Base-by-base conservation (phyloP, 108 stramenopile species). In the Heterococcus sp. region DNA sequence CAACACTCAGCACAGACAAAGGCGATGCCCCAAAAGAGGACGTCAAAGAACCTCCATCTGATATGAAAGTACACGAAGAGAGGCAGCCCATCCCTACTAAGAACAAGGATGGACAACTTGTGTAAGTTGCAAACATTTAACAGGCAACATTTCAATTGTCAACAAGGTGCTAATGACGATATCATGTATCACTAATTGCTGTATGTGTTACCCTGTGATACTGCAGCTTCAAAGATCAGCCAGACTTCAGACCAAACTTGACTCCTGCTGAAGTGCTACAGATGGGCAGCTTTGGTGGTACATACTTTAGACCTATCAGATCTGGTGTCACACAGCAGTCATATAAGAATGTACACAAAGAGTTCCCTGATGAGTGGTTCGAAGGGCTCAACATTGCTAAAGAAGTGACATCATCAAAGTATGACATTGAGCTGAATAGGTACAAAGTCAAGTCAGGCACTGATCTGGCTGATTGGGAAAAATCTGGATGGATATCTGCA, bases 371-470 rank as follows among this genome's bases (percentile, higher is more conserved):
- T 66, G 74, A 75, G 37, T 75, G 74, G 75, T 76, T 76, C 38
- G 37, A 76, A 2, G 94, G 93, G 1, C 65, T 98, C 8, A 84
- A 91, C 4, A 39, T 84, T 11, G 70, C 76, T 33, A 76, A 34
- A 30, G 80, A 86, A 78, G 81, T 98, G 0, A 89, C 93, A 4
- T 94, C 92, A 0, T 35, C 76, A 29, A 90, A 74, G 0, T 98
- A 98, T 74, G 71, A 85, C 3, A 32, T 68, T 0, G 27, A 72
- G 0, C 82, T 96, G 1, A 98, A 98, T 80, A 94, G 89, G 75
- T 98, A 91, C 74, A 88, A 89, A 4, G 94, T 94, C 0, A 91
- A 93, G 73, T 98, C 95, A 83, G 97, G 97, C 32, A 95, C 94
- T 29, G 89, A 88, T 35, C 75, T 96, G 36, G 92, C 93, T 27